Evolutionary conservation across 1,139 yeast genomes (phyloP).

Genomic region (Yamadazyma buinensis): DNA sequence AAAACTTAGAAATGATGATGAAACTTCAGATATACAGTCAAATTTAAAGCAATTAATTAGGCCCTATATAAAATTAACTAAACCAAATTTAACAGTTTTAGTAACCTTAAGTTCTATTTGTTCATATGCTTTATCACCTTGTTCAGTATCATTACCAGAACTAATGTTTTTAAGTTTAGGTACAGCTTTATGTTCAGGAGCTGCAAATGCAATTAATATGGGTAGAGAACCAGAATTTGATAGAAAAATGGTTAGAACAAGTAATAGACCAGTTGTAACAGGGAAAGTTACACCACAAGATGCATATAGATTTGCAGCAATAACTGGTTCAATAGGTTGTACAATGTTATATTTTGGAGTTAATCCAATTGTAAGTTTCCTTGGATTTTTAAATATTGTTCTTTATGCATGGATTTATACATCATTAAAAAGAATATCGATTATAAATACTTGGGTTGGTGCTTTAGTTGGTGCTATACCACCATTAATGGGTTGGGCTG

Average conservation of each 20-base stretch:
- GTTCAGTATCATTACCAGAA: conserved; percentile 66
- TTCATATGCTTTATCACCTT: conserved; percentile 89
- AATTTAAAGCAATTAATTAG: conserved; percentile 33
- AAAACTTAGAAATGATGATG: conserved; percentile 12
- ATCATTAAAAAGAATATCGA: conserved; percentile 78
- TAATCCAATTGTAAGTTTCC: conserved; percentile 73
- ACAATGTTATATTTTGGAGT: conserved; percentile 72
- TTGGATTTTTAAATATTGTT: conserved; percentile 75
- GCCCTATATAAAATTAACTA: conserved; percentile 76
- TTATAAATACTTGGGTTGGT: conserved; percentile 96
- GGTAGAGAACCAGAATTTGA: conserved; percentile 94
- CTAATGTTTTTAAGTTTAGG: conserved; percentile 75
- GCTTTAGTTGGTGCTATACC: conserved; percentile 98
- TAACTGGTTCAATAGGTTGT: conserved; percentile 70
- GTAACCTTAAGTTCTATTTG: conserved; percentile 92
- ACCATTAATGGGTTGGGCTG: conserved; percentile 99
- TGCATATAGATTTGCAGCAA: conserved; percentile 77
- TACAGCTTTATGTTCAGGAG: conserved; percentile 82
- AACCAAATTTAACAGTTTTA: conserved; percentile 82
- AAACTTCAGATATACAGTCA: conserved; percentile 2
- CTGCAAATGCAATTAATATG: conserved; percentile 97
- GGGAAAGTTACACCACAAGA: conserved; percentile 73
- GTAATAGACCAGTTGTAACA: conserved; percentile 85
- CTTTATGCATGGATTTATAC: conserved; percentile 90
- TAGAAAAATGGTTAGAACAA: conserved; percentile 82